Base-by-base conservation (phyloP, 306 rosid genomes). In the Cucurbita maxima region DNA sequence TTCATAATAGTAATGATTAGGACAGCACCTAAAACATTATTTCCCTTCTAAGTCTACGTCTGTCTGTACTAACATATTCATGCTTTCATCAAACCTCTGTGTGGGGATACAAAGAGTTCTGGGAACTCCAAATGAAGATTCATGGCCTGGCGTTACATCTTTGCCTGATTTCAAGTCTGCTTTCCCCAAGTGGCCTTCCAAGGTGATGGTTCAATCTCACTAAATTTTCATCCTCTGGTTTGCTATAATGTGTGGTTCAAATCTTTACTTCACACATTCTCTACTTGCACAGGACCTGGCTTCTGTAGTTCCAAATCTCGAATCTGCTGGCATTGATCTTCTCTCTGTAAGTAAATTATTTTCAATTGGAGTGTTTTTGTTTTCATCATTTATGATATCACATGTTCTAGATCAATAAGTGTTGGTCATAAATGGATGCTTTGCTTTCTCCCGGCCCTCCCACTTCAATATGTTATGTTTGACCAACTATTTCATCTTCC, bases 61-160 rank as follows among this genome's bases (percentile, higher is more conserved):
- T 37, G n/a, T 36, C 18, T 51, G 15, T 62, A 34, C 45, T 63
- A 58, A 74, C 57, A 12, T 57, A 16, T 56, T 44, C 41, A 22
- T 61, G 72, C 71, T 69, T 79, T 75, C 61, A 79, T 12, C 76
- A 2, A 55, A 40, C 72, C 53, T 11, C 62, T 62, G 30, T 16
- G 40, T 16, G 69, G 68, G 68, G 3, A 48, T 60, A 44, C 90
- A 85, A 86, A 94, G 99, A 83, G 82, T 91, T 82, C 20, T 84
- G 95, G 99, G 99, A 43, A 91, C 97, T 16, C 99, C 99, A 78
- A 94, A 76, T 30, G 99, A 91, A 77, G 96, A 94, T 77, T 84
- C 92, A 53, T 94, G 99, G 99, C 97, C 97, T 43, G 97, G 97
- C 82, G 97, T 94, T 80, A 91, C 83, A 84, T 88, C 97, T 76